Conservation (phyloP, 176 grass and related monocot species). For the Tillandsia fasciculata region DNA sequence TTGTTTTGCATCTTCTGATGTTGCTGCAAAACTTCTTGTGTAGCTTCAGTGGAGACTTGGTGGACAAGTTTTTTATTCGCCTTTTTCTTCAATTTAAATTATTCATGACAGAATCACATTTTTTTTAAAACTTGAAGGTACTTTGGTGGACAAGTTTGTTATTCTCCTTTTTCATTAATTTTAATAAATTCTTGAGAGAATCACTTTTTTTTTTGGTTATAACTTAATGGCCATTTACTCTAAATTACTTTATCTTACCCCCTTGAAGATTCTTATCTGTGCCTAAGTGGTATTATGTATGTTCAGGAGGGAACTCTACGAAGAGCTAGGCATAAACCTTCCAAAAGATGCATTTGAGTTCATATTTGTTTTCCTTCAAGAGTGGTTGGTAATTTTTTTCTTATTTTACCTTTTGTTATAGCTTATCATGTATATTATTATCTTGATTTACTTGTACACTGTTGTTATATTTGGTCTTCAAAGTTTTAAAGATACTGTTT, state of each 20-base stretch:
- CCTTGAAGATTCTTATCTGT: neutral
- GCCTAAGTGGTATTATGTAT: constrained; percentile 4
- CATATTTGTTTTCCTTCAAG: constrained; percentile 63
- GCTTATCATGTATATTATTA: neutral
- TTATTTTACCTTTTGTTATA: constrained; percentile 11
- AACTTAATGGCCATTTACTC: neutral
- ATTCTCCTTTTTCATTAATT: neutral
- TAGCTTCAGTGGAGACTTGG: neutral
- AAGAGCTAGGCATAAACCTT: constrained; percentile 90
- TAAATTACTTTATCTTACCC: neutral
- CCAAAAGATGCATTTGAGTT: constrained; percentile 83
- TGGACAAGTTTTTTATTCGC: neutral
- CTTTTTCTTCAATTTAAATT: neutral
- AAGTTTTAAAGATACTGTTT: too few species aligned
- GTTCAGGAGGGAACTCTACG: constrained; percentile 80
- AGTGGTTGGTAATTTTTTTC: constrained; percentile 49
- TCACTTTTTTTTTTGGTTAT: neutral
- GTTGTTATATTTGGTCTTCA: too few species aligned
- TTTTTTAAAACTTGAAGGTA: neutral
- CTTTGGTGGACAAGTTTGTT: neutral
- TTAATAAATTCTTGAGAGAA: neutral
- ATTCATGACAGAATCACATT: neutral
- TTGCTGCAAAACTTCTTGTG: neutral
- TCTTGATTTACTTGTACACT: too few species aligned
- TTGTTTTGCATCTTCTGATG: too few species aligned